These are phyloP conservation scores for Ilex aquifolium DNA, from an alignment of 257 asterid species.

Conservation along the genomic window DNA sequence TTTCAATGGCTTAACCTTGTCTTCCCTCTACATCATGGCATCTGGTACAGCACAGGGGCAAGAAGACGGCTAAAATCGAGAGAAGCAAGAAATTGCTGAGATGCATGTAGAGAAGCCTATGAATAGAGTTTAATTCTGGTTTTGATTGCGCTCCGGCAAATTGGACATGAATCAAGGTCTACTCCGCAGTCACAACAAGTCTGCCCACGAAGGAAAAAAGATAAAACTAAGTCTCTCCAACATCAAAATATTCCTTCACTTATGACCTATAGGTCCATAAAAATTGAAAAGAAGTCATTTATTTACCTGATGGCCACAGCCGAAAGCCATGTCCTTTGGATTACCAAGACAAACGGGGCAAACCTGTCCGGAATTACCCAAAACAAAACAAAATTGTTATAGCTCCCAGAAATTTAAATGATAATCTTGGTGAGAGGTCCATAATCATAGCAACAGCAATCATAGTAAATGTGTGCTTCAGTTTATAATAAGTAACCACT, in stretches of 20 bases:
- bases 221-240: background rate
- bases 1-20: no score
- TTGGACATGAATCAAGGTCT: constrained; percentile 44
- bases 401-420: background rate
- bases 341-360: constrained; percentile 45
- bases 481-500: background rate
- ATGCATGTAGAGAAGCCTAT: constrained; percentile 9
- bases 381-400: background rate
- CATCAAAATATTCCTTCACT: background rate
- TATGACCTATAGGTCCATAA: background rate
- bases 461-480: background rate
- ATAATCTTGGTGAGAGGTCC: background rate
- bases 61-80: no score
- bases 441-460: background rate
- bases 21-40: no score
- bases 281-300: background rate
- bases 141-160: constrained; percentile 44
- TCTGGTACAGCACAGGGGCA: no score
- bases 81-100: no score
- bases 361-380: constrained; percentile 23
- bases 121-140: constrained; percentile 55
- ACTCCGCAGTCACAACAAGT: constrained; percentile 56
- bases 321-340: constrained; percentile 53
- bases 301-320: constrained; percentile 65
- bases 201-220: constrained; percentile 19